Evolutionary conservation across 2,329 filamentous ascomycete species (phyloP).

Genomic region (Sclerotinia glacialis): DNA sequence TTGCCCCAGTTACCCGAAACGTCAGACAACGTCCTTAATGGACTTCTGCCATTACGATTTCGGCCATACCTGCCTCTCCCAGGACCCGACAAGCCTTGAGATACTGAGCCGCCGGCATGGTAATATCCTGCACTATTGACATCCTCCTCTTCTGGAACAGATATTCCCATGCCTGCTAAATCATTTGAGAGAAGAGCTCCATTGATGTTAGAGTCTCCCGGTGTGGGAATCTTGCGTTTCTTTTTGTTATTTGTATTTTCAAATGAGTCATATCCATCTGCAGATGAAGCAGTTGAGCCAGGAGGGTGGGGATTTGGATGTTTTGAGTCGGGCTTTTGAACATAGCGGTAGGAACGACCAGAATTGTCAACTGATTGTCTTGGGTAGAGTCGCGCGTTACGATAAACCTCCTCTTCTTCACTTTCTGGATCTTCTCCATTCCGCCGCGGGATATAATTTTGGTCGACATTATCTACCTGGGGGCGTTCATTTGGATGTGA

Average conservation of each 20-base stretch:
- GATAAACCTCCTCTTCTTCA: conserved; percentile 53
- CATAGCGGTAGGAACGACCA: conserved; percentile 45
- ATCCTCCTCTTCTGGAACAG: conserved; percentile 46
- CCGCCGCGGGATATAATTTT: conserved; percentile 46
- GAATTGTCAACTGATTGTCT: conserved; percentile 48
- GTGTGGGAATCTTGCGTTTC: conserved; percentile 95
- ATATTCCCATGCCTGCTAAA: conserved; percentile 61
- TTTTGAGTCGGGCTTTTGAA: conserved; percentile 48
- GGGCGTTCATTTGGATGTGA: conserved; percentile 37
- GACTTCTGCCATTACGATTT: conserved; percentile 57
- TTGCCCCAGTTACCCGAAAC: conserved; percentile 42
- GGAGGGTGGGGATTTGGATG: conserved; percentile 54
- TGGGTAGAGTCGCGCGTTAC: conserved; percentile 42
- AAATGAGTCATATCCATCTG: conserved; percentile 92
- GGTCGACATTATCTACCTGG: conserved; percentile 36
- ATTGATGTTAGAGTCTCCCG: conserved; percentile 60
- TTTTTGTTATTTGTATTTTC: conserved; percentile 99
- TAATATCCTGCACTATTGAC: conserved; percentile 48
- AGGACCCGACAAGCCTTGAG: conserved; percentile 76
- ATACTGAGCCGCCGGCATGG: conserved; percentile 52
- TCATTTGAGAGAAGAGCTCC: conserved; percentile 55
- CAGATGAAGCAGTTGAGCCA: conserved; percentile 65
- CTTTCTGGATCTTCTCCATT: conserved; percentile 57
- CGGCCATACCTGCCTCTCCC: conserved; percentile 83
- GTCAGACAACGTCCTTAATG: conserved; percentile 59